Conservation (phyloP, 2,329 filamentous ascomycete genomes). For the Neurospora sp. region DNA sequence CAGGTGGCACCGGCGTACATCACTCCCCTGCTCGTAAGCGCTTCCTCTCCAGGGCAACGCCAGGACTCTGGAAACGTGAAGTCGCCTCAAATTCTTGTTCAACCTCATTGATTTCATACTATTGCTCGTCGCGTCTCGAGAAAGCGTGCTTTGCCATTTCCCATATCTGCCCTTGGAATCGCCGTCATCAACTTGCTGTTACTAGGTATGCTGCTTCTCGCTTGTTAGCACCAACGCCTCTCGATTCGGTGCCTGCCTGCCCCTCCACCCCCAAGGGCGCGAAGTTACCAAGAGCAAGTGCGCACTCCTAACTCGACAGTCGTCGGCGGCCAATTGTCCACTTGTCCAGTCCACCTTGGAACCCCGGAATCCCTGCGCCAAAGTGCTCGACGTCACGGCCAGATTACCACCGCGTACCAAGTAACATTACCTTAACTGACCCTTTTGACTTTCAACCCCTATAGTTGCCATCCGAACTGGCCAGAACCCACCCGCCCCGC, state of each 20-base stretch:
- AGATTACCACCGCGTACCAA: background rate
- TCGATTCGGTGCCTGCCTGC: background rate
- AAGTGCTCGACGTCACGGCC: background rate
- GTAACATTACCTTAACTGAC: background rate
- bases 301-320: background rate
- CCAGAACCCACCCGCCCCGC: background rate
- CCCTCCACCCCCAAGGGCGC: background rate
- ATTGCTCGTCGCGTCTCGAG: background rate
- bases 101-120: slow-evolving; percentile 10
- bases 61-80: background rate
- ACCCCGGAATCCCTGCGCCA: background rate
- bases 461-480: background rate
- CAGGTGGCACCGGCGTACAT: background rate
- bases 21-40: slow-evolving; percentile 10
- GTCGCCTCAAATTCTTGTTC: slow-evolving; percentile 19
- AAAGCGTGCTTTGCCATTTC: background rate
- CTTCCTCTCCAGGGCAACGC: slow-evolving; percentile 3
- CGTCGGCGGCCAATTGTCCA: background rate
- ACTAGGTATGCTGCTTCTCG: background rate
- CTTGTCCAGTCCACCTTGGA: background rate
- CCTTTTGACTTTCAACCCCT: background rate
- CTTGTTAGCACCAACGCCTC: background rate
- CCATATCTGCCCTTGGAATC: background rate
- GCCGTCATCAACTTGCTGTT: background rate
- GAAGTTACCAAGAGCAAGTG: background rate